Evolutionary conservation across 2,329 filamentous ascomycete genomes (phyloP), one percentile per base, ranked within the genome.

Genomic region (Phaeomoniella chlamydospora): DNA sequence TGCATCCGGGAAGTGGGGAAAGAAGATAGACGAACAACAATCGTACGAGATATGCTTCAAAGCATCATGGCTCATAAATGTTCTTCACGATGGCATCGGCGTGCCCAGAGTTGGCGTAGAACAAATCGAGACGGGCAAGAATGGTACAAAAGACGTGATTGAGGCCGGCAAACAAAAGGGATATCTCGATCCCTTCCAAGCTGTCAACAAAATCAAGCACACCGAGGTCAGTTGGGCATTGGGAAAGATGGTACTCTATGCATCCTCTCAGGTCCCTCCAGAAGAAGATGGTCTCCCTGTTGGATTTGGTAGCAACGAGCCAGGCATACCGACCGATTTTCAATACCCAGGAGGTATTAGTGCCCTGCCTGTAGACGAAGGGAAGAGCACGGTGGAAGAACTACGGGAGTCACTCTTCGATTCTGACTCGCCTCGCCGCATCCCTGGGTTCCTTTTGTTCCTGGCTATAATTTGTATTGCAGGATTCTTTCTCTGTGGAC

Each of bases 191-290:
- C 74, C 88, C 0, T 98, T 98, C 61, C 83, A 88, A 53, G 84
- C 90, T 0, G 81, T 96, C 18, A 77, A 98, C 57, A 90, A 90
- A 56, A 87, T 98, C 45, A 76, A 86, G 46, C 82, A 78, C 13
- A 79, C 86, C 4, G 92, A 98, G 62, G 80, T 98, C 13, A 93
- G 84, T 62, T 98, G 90, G 90, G 96, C 90, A 0, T 64, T 98
- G 4, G 90, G 90, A 1, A 94, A 94, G 53, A 94, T 96, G 71
- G 74, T 98, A 4, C 71, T 98, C 3, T 96, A 96, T 48, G 90
- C 90, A 3, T 78, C 88, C 1, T 90, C 85, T 3, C 85, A 94
- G 54, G 69, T 98, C 4, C 78, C 82, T 1, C 71, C 83, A 0
- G 67, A 64, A 2, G 62, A 68, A 13, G 61, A 70, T 30, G 64